phyloP scores from a whole-genome alignment of 2,329 filamentous ascomycete genomes.

The Colletotrichum australisinense region DNA sequence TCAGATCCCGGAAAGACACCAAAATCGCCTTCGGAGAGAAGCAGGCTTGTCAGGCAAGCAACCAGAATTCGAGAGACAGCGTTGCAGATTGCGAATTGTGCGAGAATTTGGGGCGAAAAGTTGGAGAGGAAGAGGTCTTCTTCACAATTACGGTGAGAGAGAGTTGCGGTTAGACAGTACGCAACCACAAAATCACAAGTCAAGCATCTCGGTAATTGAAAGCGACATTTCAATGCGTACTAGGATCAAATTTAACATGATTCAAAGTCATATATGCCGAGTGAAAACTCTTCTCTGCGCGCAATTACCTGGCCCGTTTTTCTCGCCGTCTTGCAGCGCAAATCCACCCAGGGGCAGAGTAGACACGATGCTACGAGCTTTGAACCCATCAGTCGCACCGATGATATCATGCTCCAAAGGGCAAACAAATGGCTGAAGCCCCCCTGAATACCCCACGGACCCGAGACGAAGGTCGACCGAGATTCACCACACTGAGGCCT shows the following conservation, averaged over 20 bases:
- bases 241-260: neutral
- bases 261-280: neutral
- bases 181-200: neutral
- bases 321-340: neutral
- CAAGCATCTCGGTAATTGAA: neutral
- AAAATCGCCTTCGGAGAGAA: slow-evolving; percentile 5
- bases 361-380: neutral
- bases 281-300: neutral
- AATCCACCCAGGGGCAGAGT: neutral
- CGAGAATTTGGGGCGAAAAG: slow-evolving; percentile 34
- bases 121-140: slow-evolving; percentile 25
- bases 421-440: too few species aligned
- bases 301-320: neutral
- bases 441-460: neutral
- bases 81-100: slow-evolving; percentile 27
- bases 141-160: slow-evolving; percentile 3
- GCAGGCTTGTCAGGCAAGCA: slow-evolving; percentile 22
- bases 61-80: slow-evolving; percentile 30
- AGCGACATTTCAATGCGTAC: neutral
- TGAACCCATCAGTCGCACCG: neutral
- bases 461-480: neutral
- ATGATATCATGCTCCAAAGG: neutral
- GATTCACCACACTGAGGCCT: slow-evolving; percentile 7
- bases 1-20: neutral
- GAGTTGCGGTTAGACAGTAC: neutral